These are phyloP conservation scores for Cardamine occulta DNA, from an alignment of 345 rosid genomes.

Conservation along the genomic window DNA sequence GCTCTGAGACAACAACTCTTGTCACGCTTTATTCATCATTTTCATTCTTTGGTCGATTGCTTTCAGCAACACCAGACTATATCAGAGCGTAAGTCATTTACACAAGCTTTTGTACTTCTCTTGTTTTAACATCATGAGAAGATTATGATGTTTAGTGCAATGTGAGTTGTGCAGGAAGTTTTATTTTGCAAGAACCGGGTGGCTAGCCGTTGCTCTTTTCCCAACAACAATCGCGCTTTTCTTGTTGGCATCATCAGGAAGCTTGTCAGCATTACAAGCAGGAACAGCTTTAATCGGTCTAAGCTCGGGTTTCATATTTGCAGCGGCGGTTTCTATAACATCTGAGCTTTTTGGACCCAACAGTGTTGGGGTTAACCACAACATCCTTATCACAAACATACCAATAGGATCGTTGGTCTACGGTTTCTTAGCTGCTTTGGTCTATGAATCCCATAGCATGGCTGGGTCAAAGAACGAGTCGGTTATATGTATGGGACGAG, in stretches of 20 bases:
- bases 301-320: conserved; percentile 95
- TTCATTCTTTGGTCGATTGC: conserved; percentile 93
- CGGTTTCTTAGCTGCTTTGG: conserved; percentile 79
- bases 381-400: conserved; percentile 92
- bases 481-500: conserved; percentile 75
- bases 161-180: conserved; percentile 61
- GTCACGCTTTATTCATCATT: conserved; percentile 86
- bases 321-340: conserved; percentile 90
- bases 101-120: not conserved
- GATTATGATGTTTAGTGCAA: conserved; percentile 5
- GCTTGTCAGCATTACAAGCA: conserved; percentile 52
- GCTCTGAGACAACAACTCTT: conserved; percentile 62
- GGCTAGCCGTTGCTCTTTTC: conserved; percentile 78
- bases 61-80: conserved; percentile 90
- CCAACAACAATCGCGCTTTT: conserved; percentile 85
- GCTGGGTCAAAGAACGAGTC: conserved; percentile 25
- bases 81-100: conserved; percentile 66
- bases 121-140: not conserved
- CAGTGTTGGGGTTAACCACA: conserved; percentile 90
- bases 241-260: conserved; percentile 62
- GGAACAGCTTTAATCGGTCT: conserved; percentile 75
- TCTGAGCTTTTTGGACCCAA: conserved; percentile 93
- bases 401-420: conserved; percentile 84
- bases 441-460: conserved; percentile 66
- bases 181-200: conserved; percentile 95